Percentiles rank a stretch among this genome's conserved stretches.
phyloP scores from a whole-genome alignment of 306 rosid genomes.

The Cercis canadensis region DNA sequence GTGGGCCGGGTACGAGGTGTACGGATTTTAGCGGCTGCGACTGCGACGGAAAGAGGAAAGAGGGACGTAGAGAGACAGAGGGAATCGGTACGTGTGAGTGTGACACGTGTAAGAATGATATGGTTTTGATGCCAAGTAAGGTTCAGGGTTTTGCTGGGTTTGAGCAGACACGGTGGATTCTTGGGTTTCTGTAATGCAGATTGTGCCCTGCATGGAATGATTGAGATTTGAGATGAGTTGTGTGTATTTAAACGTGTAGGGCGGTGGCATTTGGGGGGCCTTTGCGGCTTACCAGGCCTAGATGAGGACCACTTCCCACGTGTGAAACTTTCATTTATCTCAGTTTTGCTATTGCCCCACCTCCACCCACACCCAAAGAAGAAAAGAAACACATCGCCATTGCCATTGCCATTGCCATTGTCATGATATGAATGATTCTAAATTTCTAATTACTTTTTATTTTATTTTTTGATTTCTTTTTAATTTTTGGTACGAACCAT shows the following conservation, averaged over 20 bases:
- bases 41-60: background rate
- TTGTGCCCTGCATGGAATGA: slow-evolving; percentile 48
- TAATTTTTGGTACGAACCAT: no score
- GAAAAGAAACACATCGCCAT: no score
- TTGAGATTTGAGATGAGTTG: slow-evolving; percentile 12
- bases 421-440: background rate
- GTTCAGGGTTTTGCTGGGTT: slow-evolving; percentile 38
- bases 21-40: slow-evolving; percentile 48
- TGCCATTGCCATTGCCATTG: no score
- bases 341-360: no score
- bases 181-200: slow-evolving; percentile 48
- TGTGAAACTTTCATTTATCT: background rate
- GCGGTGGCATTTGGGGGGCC: background rate
- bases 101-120: slow-evolving; percentile 13
- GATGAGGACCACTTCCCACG: slow-evolving; percentile 23
- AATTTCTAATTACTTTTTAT: no score
- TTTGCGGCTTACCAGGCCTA: background rate
- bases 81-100: slow-evolving; percentile 34
- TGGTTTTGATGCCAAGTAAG: background rate
- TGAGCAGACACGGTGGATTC: slow-evolving; percentile 62
- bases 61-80: background rate
- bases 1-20: slow-evolving; percentile 13
- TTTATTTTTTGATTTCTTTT: no score
- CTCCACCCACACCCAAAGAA: no score
- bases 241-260: background rate